Evolutionary conservation across 1,284 basidiomycete species (phyloP), one percentile per base, ranked within the genome.

Genomic region (Naganishia liquefaciens): DNA sequence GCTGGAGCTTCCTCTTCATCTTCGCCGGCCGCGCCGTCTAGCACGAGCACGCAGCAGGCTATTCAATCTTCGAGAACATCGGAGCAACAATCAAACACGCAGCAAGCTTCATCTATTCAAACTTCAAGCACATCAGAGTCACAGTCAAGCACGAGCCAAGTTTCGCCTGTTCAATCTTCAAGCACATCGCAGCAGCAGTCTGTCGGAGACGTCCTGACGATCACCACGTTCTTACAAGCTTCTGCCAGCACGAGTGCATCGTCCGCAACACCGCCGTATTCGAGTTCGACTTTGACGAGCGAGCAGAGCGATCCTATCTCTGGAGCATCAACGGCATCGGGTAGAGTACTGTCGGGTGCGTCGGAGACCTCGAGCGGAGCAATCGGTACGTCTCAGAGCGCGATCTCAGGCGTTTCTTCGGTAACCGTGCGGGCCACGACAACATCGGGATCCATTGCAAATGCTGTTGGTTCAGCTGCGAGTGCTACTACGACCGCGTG

Each of bases 341-440:
- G 40, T 10, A 57, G 40, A 6, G 68, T 54, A 37, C 39, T 55
- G 33, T 42, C 43, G 27, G 68, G 13, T 5, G 42, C 13, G 5
- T 15, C 5, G 21, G 21, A 21, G 17, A 21, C 42, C 11, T 19
- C 55, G 25, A 52, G 54, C n/a, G 53, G 44, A 2, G 62, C 49
- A 15, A 23, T 50, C 10, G 62, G 63, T 1, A 58, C 17, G 3
- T 62, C 55, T 17, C 44, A 52, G 7, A 60, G 54, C 19, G 65
- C 63, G 37, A 42, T 52, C 10, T 58, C 54, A 2, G 46, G 40
- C 5, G 62, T 58, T 17, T 57, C 54, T 13, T 28, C 37, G 15
- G 68, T 23, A 23, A 28, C 51, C 7, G 53, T 64, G 15, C 54
- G 44, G 17, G 66, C 50, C 37, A 37, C 63, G 0, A 39, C 49